These are phyloP conservation scores for Periconia digitata DNA, from an alignment of 2,329 filamentous ascomycete species.

Conservation along the genomic window DNA sequence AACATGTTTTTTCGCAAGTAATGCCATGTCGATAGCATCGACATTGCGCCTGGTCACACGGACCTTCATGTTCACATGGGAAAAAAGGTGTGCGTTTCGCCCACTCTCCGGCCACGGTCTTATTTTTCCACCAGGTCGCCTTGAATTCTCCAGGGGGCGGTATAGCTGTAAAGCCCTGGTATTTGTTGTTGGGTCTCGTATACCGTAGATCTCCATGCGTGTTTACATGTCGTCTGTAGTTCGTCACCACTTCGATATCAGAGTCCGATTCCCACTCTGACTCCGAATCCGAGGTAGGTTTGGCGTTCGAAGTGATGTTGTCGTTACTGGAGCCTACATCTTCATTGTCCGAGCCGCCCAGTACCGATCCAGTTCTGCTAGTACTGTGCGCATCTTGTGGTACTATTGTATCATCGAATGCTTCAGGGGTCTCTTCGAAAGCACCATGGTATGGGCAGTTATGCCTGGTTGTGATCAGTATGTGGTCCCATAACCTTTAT, in stretches of 20 bases:
- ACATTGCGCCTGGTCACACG: conserved; percentile 63
- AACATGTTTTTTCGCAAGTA: conserved; percentile 73
- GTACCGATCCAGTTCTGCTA: background rate
- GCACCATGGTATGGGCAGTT: conserved; percentile 48
- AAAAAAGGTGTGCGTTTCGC: conserved; percentile 61
- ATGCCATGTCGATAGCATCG: conserved; percentile 63
- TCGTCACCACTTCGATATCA: conserved; percentile 26
- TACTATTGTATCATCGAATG: background rate
- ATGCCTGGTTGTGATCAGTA: conserved; percentile 22
- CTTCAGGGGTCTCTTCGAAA: conserved; percentile 31
- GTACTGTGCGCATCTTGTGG: background rate
- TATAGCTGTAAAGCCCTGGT: conserved; percentile 1
- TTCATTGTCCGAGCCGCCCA: conserved; percentile 3
- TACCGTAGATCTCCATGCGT: conserved; percentile 11
- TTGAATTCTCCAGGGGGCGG: conserved; percentile 18
- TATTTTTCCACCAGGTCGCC: conserved; percentile 19
- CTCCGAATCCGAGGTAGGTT: background rate
- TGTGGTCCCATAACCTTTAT: background rate
- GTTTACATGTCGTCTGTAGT: conserved; percentile 25
- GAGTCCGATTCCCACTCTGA: conserved; percentile 16
- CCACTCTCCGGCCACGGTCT: conserved; percentile 55
- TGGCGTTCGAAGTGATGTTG: background rate
- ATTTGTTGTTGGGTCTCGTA: conserved; percentile 1
- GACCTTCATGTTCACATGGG: conserved; percentile 69
- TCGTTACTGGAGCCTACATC: conserved; percentile 5